Conservation (phyloP, 2,329 filamentous ascomycete genomes). For the Neurospora crassa region DNA sequence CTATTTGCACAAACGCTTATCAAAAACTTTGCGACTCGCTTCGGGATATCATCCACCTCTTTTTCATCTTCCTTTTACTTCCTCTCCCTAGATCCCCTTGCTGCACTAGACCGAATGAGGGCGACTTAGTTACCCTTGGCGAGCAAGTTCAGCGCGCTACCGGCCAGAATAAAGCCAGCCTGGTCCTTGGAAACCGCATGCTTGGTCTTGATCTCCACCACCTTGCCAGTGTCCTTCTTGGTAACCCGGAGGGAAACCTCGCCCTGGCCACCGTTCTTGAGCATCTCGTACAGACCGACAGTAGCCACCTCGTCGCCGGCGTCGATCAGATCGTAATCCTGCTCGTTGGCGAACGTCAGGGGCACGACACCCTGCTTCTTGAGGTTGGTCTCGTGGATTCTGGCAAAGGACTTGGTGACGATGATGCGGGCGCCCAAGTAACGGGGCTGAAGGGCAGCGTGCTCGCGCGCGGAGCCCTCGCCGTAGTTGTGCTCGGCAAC, state of each 20-base stretch:
- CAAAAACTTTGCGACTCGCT: background rate
- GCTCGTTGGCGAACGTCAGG: constrained; percentile 79
- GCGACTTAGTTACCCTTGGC: constrained; percentile 40
- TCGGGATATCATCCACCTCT: background rate
- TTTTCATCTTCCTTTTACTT: background rate
- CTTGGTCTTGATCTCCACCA: constrained; percentile 64
- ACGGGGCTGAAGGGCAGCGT: constrained; percentile 76
- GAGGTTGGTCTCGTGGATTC: constrained; percentile 88
- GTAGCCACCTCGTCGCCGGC: constrained; percentile 80
- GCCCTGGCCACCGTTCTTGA: constrained; percentile 68
- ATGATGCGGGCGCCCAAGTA: constrained; percentile 77
- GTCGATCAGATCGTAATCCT: constrained; percentile 74
- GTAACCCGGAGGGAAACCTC: constrained; percentile 59
- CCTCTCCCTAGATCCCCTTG: background rate
- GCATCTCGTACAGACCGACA: constrained; percentile 72
- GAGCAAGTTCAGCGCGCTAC: constrained; percentile 85
- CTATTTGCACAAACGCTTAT: background rate
- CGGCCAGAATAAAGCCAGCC: constrained; percentile 83
- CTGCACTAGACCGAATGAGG: background rate
- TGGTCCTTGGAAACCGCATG: constrained; percentile 87
- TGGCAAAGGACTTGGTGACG: constrained; percentile 72
- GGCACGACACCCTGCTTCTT: constrained; percentile 97
- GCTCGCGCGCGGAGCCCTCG: constrained; percentile 77
- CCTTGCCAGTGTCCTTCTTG: constrained; percentile 52
- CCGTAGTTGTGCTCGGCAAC: constrained; percentile 98